These are phyloP conservation scores for Colletotrichum godetiae DNA, from an alignment of 2,329 filamentous ascomycete genomes.

Conservation along the genomic window DNA sequence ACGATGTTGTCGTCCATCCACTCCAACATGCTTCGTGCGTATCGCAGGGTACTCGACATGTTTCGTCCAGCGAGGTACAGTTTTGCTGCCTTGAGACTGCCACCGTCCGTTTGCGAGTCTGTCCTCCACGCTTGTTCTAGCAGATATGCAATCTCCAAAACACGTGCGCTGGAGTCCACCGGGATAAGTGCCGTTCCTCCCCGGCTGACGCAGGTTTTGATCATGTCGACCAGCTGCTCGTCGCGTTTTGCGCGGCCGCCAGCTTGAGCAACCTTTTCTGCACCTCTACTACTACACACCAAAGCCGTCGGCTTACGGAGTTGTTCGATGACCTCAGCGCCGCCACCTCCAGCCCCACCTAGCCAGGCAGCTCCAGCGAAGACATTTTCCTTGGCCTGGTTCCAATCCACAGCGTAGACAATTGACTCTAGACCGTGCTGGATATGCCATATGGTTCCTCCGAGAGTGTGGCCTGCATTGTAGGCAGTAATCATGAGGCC, in stretches of 20 bases:
- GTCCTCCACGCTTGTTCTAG: constrained; percentile 91
- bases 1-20: constrained; percentile 99
- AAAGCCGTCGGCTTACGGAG: constrained; percentile 92
- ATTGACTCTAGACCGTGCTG: constrained; percentile 97
- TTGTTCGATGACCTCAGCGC: constrained; percentile 92
- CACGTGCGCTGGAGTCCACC: constrained; percentile 93
- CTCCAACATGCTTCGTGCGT: constrained; percentile 95
- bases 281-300: constrained; percentile 88
- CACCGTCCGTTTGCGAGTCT: constrained; percentile 65
- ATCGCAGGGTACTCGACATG: constrained; percentile 87
- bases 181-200: constrained; percentile 94
- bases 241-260: constrained; percentile 85
- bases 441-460: constrained; percentile 98
- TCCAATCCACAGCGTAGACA: constrained; percentile 98
- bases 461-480: constrained; percentile 94
- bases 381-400: constrained; percentile 95
- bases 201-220: constrained; percentile 80
- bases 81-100: constrained; percentile 63
- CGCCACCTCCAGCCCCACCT: constrained; percentile 81
- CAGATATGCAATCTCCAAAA: constrained; percentile 91
- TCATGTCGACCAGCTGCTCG: constrained; percentile 84
- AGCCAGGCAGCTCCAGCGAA: constrained; percentile 95
- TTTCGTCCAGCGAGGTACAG: constrained; percentile 89
- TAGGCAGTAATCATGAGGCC: constrained; percentile 96
- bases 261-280: constrained; percentile 75